These are phyloP conservation scores for Ophiocordyceps robertsii DNA, from an alignment of 2,329 filamentous ascomycete species.

Conservation along the genomic window DNA sequence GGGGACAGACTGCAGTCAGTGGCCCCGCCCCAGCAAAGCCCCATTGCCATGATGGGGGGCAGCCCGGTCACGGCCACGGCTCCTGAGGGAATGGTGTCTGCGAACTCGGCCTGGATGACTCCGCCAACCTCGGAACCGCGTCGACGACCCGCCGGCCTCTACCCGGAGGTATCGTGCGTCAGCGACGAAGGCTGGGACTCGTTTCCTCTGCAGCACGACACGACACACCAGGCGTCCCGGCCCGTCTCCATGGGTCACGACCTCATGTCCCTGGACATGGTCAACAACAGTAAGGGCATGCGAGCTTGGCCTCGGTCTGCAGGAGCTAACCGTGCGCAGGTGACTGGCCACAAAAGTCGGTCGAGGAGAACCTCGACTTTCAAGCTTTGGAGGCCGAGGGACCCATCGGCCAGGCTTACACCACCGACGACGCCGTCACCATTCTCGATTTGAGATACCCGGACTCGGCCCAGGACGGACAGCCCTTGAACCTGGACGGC, in stretches of 20 bases:
- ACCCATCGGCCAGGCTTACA: conserved; percentile 48
- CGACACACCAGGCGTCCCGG: conserved; percentile 37
- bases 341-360: conserved; percentile 38
- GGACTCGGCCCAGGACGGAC: conserved; percentile 32
- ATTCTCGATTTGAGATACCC: conserved; percentile 46
- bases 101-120: conserved; percentile 40
- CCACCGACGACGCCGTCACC: conserved; percentile 48
- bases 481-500: conserved; percentile 35
- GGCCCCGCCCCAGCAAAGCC: conserved; percentile 12
- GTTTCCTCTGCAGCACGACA: conserved; percentile 35
- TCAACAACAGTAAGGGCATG: conserved; percentile 15
- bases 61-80: conserved; percentile 37
- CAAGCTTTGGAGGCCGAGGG: conserved; percentile 42
- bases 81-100: conserved; percentile 21
- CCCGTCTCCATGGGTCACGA: conserved; percentile 46
- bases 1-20: neutral
- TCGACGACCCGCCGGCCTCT: conserved; percentile 44
- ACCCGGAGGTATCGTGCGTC: conserved; percentile 46
- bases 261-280: conserved; percentile 2
- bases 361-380: conserved; percentile 42
- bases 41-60: conserved; percentile 27
- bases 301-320: neutral
- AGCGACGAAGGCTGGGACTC: conserved; percentile 46
- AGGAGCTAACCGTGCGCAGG: neutral
- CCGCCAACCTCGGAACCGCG: conserved; percentile 34